phyloP scores from a whole-genome alignment of 2,329 filamentous ascomycete species.

The Xylaria sp. region DNA sequence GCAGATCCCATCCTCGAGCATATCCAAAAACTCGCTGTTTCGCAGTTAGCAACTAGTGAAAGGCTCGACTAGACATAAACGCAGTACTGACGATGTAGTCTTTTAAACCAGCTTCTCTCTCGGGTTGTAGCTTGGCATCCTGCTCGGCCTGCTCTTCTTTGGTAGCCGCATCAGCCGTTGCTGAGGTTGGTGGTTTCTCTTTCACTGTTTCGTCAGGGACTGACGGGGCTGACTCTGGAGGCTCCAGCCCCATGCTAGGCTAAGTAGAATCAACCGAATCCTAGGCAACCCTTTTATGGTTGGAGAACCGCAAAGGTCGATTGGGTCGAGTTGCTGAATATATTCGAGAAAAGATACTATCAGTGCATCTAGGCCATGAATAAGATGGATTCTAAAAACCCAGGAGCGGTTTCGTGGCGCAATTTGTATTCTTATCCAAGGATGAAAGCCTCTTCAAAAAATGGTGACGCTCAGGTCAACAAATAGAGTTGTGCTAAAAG shows the following conservation, averaged over 20 bases:
- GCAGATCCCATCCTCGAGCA: conserved; percentile 62
- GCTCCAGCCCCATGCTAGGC: conserved; percentile 39
- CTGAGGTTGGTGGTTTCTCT: conserved; percentile 19
- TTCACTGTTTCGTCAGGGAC: conserved; percentile 9
- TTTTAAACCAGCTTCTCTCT: conserved; percentile 57
- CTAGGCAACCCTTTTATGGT: background rate
- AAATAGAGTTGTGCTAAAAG: background rate
- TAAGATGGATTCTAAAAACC: background rate
- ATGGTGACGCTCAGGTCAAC: background rate
- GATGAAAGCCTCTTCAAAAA: background rate
- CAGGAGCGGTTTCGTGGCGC: background rate
- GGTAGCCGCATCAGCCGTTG: conserved; percentile 26
- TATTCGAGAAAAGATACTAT: background rate
- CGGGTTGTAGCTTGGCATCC: conserved; percentile 53
- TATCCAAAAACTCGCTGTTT: conserved; percentile 63
- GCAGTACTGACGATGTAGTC: conserved; percentile 55
- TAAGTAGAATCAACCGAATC: background rate
- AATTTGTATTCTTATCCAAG: background rate
- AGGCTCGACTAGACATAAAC: background rate
- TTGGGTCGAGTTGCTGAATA: background rate
- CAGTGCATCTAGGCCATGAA: conserved; percentile 1
- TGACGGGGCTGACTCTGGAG: conserved; percentile 30
- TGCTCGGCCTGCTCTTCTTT: conserved; percentile 47
- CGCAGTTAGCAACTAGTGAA: conserved; percentile 29
- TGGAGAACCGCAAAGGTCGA: background rate